Conservation (phyloP, 805 yeast genomes). For the Ascoidea tarda region DNA sequence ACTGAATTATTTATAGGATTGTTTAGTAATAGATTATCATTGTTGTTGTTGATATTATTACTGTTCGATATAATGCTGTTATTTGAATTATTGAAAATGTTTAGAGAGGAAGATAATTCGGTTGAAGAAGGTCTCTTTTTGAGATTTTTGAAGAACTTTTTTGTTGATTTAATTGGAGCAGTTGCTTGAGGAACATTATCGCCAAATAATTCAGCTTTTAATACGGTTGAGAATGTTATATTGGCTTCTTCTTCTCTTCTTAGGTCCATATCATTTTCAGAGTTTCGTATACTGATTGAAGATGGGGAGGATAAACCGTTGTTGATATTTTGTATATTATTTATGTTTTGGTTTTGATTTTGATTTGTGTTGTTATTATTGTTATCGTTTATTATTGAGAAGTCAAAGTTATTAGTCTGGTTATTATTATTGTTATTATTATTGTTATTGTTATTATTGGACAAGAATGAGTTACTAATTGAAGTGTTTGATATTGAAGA, state of each 20-base stretch:
- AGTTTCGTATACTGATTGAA: no score
- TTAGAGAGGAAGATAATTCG: no score
- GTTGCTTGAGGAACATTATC: slow-evolving; percentile 47
- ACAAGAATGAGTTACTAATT: neutral
- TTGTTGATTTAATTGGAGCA: slow-evolving; percentile 10
- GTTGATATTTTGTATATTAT: slow-evolving; percentile 14
- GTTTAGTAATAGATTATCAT: slow-evolving; percentile 3
- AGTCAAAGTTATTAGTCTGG: neutral
- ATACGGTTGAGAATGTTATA: slow-evolving; percentile 70
- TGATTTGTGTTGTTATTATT: neutral
- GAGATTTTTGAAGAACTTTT: no score
- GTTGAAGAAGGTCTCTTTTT: no score
- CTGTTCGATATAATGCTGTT: neutral
- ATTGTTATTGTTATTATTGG: slow-evolving; percentile 8
- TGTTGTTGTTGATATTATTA: neutral
- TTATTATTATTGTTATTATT: slow-evolving; percentile 10
- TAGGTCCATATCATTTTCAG: slow-evolving; percentile 42
- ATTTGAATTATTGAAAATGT: no score
- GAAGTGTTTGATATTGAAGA: neutral
- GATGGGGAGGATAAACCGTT: slow-evolving; percentile 19
- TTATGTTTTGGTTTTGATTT: neutral
- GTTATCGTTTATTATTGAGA: neutral
- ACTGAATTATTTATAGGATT: neutral
- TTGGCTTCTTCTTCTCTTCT: slow-evolving; percentile 73
- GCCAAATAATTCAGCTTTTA: slow-evolving; percentile 86